phyloP scores from a whole-genome alignment of 805 yeast genomes.

The Kodamaea restingae region DNA sequence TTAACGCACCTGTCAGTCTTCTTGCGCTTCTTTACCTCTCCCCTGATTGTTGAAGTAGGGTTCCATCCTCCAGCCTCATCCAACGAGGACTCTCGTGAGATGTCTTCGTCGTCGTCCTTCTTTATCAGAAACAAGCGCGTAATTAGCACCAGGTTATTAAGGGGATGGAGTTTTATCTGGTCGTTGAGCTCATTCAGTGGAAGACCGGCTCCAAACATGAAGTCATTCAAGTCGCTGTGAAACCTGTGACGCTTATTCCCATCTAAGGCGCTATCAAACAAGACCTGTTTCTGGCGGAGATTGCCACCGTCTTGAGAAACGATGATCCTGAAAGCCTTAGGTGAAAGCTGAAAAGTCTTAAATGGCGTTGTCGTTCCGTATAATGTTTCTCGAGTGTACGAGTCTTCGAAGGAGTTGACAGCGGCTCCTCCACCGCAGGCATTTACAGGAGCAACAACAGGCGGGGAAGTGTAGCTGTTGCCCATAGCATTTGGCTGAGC shows the following conservation, averaged over 20 bases:
- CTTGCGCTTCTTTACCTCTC: constrained; percentile 5
- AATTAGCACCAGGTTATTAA: constrained; percentile 44
- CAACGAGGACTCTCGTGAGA: constrained; percentile 1
- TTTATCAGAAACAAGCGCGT: constrained; percentile 43
- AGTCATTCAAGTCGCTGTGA: constrained; percentile 43
- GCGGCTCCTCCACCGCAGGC: constrained; percentile 1
- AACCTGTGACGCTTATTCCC: constrained; percentile 30
- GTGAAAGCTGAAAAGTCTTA: constrained; percentile 24
- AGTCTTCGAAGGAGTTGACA: constrained; percentile 37
- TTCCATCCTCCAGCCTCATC: constrained; percentile 30
- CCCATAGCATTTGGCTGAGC: neutral
- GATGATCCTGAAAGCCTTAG: constrained; percentile 38
- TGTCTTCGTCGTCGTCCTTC: neutral
- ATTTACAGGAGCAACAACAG: constrained; percentile 7
- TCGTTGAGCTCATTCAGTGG: constrained; percentile 44
- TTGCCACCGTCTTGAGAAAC: constrained; percentile 51
- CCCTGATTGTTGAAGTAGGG: constrained; percentile 40
- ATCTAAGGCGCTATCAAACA: constrained; percentile 44
- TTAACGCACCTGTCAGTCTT: neutral
- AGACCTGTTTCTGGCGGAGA: constrained; percentile 43
- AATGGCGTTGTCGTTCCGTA: constrained; percentile 38
- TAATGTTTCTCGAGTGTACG: constrained; percentile 42
- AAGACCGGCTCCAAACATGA: constrained; percentile 56
- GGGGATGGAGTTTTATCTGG: constrained; percentile 44
- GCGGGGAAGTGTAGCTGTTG: constrained; percentile 3